phyloP scores from a whole-genome alignment of 2,329 filamentous ascomycete genomes.

The Aureobasidium sp. region DNA sequence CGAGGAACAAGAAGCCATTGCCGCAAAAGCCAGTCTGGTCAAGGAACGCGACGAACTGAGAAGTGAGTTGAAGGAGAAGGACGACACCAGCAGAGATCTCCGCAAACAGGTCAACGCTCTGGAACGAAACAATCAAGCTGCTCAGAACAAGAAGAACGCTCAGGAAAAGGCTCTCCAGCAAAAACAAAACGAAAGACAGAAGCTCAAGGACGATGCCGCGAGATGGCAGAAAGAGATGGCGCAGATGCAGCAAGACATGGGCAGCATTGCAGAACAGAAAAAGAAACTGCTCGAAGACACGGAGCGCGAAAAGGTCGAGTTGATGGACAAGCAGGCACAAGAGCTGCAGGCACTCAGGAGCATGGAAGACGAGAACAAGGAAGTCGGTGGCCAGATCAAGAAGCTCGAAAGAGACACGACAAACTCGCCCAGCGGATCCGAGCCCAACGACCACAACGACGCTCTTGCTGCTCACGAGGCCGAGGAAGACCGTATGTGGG shows the following conservation, averaged over 20 bases:
- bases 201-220: conserved; percentile 59
- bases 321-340: conserved; percentile 33
- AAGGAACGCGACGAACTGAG: conserved; percentile 72
- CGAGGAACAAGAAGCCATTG: conserved; percentile 44
- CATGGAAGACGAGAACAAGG: conserved; percentile 64
- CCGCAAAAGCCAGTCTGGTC: conserved; percentile 44
- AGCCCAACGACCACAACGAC: conserved; percentile 19
- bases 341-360: conserved; percentile 44
- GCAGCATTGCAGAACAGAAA: conserved; percentile 36
- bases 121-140: conserved; percentile 71
- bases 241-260: conserved; percentile 41
- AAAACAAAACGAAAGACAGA: conserved; percentile 58
- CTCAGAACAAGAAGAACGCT: conserved; percentile 68
- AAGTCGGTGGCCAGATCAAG: conserved; percentile 63
- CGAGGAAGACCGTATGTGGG: conserved; percentile 33
- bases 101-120: conserved; percentile 71
- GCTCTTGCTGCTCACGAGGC: conserved; percentile 21
- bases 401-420: conserved; percentile 59
- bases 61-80: conserved; percentile 75
- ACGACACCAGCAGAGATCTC: conserved; percentile 77
- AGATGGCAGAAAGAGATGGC: conserved; percentile 59
- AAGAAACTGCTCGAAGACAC: conserved; percentile 26
- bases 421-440: conserved; percentile 34
- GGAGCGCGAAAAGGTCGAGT: conserved; percentile 32
- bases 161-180: conserved; percentile 65